Evolutionary conservation across 108 stramenopile species (phyloP), one percentile per base, ranked within the genome.

Genomic region (Nitzschia sp.): DNA sequence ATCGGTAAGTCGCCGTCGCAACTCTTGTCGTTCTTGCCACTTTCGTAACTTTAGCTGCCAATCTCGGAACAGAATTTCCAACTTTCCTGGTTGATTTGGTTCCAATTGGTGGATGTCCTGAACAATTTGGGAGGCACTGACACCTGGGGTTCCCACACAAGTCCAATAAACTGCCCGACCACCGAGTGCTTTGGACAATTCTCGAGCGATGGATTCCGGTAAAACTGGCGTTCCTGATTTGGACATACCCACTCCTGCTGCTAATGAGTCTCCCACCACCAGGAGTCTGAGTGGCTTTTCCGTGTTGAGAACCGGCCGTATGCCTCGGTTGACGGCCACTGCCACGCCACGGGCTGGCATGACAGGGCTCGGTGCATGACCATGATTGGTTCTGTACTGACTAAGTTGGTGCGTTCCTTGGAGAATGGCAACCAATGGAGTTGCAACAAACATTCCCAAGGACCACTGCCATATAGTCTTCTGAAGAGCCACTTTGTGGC

Each of bases 241-340:
- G 11, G 76, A 63, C 40, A 78, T 73, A 3, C 87, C 87, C 10
- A 85, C 82, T 38, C 87, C 87, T 17, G 77, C 80, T 38, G 87
- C 87, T 40, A 88, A 41, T 6, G 87, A 88, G 52, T 88, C 87
- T 54, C 87, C 87, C 20, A 88, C 74, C 3, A 85, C 82, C 39
- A 88, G 63, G 8, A 88, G 42, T 44, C 82, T 70, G 7, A 88
- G 67, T 8, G 86, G 83, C 52, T 53, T 39, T 46, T 71, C 42
- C 11, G 57, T 22, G 21, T 38, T 57, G 7, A 63, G 34, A 60
- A 67, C 60, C 7, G 57, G n/a, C 9, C 21, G 61, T 10, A 57
- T 41, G 19, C 56, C 41, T 50, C 17, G 51, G 2, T 41, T 10
- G 19, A 58, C 73, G 11, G 72, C 79, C 12, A 84, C 76, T 6